Evolutionary conservation across 306 rosid species (phyloP), one percentile per base, ranked within the genome.

Genomic region (Ziziphus jujuba): DNA sequence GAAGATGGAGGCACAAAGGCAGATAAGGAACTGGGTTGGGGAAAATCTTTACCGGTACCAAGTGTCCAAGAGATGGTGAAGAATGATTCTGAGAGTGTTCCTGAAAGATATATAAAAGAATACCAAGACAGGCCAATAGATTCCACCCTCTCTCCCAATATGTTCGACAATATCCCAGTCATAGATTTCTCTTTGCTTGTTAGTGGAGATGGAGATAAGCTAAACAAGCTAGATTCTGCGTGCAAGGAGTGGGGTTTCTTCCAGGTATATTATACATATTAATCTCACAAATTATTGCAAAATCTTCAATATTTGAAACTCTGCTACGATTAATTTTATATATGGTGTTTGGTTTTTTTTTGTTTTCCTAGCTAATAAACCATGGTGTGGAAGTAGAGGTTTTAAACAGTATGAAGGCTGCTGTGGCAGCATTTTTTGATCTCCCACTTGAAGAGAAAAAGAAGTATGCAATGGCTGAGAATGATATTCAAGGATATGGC

Each of bases 191-290:
- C 76, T 5, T 59, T 72, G 76, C 61, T 68, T 16, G 65, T 23
- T 13, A 36, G 24, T 8, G 72, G 74, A 57, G 56, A 72, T 25
- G 12, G 36, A 73, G 49, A 69, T 34, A 65, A 63, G 57, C 75
- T 74, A 2, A 9, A 35, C 52, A 80, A 67, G 63, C 75, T 67
- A 2, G 66, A 63, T 11, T n/a, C 52, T 70, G 69, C 75, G 5
- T 76, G 79, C 76, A 63, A 67, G 36, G 71, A 76, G 10, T 81
- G 74, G 85, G 81, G 77, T 5, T 81, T 81, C 55, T 76, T 76
- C 34, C 76, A 36, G 76, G 85, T 72, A 71, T 21, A 15, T 13
- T 35, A 3, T 48, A 34, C 11, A 35, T n/a, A 14, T 19, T 48
- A 11, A 10, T 14, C 33, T 48, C 31, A 6, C 47, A 28, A 28